Conservation (phyloP, 2,329 filamentous ascomycete species). For the Paracoccidioides lutzii region DNA sequence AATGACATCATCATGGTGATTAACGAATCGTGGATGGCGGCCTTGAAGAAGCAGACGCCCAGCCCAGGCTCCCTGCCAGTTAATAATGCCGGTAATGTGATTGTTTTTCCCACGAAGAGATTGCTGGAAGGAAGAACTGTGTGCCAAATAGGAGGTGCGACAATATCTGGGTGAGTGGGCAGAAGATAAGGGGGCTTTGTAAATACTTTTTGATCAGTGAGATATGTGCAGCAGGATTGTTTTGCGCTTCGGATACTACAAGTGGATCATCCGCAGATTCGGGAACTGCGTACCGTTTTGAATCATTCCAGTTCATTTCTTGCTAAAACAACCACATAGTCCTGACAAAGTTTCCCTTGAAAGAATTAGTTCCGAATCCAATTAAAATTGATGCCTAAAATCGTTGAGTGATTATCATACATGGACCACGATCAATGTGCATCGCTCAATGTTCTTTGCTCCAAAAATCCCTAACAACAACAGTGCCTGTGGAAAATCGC, state of each 20-base stretch:
- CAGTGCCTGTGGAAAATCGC: conserved; percentile 28
- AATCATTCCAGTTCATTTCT: conserved; percentile 26
- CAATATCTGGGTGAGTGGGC: conserved; percentile 13
- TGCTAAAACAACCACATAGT: conserved; percentile 23
- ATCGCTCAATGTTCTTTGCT: conserved; percentile 22
- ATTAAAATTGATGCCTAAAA: neutral
- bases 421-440: conserved; percentile 29
- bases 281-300: conserved; percentile 16
- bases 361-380: conserved; percentile 5
- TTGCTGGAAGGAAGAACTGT: conserved; percentile 27
- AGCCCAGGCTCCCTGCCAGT: conserved; percentile 30
- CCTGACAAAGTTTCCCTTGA: conserved; percentile 21
- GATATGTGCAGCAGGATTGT: conserved; percentile 20
- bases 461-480: conserved; percentile 25
- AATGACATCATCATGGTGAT: conserved; percentile 18
- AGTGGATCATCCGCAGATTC: conserved; percentile 15
- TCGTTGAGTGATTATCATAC: conserved; percentile 16
- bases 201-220: conserved; percentile 24
- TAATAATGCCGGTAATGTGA: conserved; percentile 28
- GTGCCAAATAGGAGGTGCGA: conserved; percentile 27
- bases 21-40: conserved; percentile 13
- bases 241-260: conserved; percentile 16
- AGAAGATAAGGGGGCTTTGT: conserved; percentile 20
- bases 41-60: conserved; percentile 17
- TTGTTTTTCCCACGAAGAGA: conserved; percentile 26